Base-by-base conservation (phyloP, 139 green algal species). In the Volvox africanus region DNA sequence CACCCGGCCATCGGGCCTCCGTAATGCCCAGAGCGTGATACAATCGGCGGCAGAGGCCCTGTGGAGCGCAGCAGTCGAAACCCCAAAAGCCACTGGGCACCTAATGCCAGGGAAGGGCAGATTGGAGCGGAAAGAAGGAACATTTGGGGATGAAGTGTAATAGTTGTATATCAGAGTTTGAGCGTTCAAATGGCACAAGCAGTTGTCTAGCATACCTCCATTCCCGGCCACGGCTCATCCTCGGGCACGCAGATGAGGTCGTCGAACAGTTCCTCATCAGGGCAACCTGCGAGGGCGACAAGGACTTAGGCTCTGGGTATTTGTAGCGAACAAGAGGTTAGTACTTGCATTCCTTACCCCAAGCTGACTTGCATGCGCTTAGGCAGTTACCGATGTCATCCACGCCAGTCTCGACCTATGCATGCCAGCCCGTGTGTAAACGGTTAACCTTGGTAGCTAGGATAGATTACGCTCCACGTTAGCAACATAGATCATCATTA, bases 11-110 rank as follows among this genome's bases (percentile, higher is more conserved):
- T 6, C 71, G 76, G 13, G 62, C 30, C 81, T 93, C 61, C 24
- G 86, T 36, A 17, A 95, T 89, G 26, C 86, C 61, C 65, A 96
- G 75, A 1, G 91, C 65, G 19, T 24, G 61, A 81, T 94, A 97
- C 2, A 96, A 78, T 1, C 87, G 90, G 14, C 96, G 91, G 92
- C 80, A 96, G 73, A 93, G 86, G 87, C 86, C 96, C 82, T 75
- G 88, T 26, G 75, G 86, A 30, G 83, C 91, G 62, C 93, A 94
- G 77, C 91, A 94, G 89, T 98, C 96, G 76, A 89, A 95, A 9
- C 96, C 96, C 96, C 96, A 98, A 65, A 96, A 97, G n/a, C 91
- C 88, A 12, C 82, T 85, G 68, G 82, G 82, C 69, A 92, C 91
- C 24, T 93, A 81, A 17, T 11, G 22, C 1, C 18, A 76, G 44